Conservation (phyloP, 2,329 filamentous ascomycete species). For the Coniochaeta sp. region DNA sequence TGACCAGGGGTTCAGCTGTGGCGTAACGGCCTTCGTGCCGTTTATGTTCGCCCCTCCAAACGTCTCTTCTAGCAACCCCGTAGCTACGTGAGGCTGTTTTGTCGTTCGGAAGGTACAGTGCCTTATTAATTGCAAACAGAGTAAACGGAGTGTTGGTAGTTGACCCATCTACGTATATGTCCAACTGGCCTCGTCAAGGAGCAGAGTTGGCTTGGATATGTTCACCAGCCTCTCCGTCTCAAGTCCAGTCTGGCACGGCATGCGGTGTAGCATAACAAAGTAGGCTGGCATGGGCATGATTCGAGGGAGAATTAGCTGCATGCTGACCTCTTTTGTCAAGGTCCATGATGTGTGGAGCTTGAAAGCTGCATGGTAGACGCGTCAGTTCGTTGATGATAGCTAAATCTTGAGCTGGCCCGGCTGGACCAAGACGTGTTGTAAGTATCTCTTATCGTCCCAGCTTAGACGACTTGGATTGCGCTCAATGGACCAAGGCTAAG, state of each 20-base stretch:
- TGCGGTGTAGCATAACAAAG: neutral
- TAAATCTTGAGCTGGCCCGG: too few relatives aligned
- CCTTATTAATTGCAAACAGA: too few relatives aligned
- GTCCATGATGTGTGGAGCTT: neutral
- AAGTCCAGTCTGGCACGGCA: neutral
- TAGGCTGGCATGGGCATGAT: neutral
- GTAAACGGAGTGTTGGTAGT: too few relatives aligned
- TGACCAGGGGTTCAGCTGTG: constrained; percentile 27
- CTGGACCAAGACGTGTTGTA: too few relatives aligned
- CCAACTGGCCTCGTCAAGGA: neutral
- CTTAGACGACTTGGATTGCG: too few relatives aligned
- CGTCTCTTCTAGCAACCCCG: neutral
- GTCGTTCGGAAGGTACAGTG: neutral
- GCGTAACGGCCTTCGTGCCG: constrained; percentile 22
- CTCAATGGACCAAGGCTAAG: too few relatives aligned
- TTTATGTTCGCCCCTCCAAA: too few relatives aligned
- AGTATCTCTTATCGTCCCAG: too few relatives aligned
- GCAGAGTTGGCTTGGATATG: neutral
- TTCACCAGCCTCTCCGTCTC: neutral
- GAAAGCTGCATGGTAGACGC: neutral
- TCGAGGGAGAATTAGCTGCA: neutral
- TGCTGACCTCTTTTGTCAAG: neutral
- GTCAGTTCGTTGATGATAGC: too few relatives aligned
- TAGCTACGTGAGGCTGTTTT: neutral
- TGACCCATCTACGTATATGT: too few relatives aligned